Base-by-base conservation (phyloP, 2,329 filamentous ascomycete genomes). In the Colletotrichum sp. region DNA sequence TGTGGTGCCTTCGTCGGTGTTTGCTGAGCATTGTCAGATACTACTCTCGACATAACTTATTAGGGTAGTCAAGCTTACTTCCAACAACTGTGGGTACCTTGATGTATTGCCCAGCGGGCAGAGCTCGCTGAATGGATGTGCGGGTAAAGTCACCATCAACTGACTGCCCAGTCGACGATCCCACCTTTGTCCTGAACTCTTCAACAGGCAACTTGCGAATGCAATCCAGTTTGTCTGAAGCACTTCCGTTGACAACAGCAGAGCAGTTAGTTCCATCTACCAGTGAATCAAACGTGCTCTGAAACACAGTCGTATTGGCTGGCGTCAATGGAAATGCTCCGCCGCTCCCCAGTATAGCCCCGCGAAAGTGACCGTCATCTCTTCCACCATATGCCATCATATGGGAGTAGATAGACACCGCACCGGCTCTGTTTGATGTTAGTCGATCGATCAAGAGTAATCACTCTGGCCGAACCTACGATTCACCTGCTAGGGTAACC, bases 51-150 rank as follows among this genome's bases (percentile, higher is more conserved):
- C 6, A 5, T 48, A 48, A 48, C n/a, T 2, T 13, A 30, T 34
- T n/a, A 22, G 9, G 27, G 25, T 13, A 1, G 19, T 5, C 16
- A 28, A 15, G 9, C 66, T 28, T 60, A 69, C 67, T 89, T 6
- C 93, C 93, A 32, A 88, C 84, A 8, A 94, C 86, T 55, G 94
- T 88, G 1, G 92, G 91, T 0, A 94, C 90, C 65, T 91, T 87
- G 71, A 93, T 77, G 94, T 94, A 22, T 88, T 87, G 63, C 91
- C 92, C 8, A 87, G 81, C 2, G 84, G 82, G 6, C 94, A 84
- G 78, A 91, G 90, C 8, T 87, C 81, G 11, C 89, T 61, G 84
- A 85, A 66, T 86, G 78, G 25, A 76, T 78, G 25, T 85, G 85
- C 22, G 88, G 81, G 8, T 68, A 16, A 86, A 86, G 66, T 86